Base-by-base conservation (phyloP, 208 protist genomes). In the Wallacemonas collosoma region DNA sequence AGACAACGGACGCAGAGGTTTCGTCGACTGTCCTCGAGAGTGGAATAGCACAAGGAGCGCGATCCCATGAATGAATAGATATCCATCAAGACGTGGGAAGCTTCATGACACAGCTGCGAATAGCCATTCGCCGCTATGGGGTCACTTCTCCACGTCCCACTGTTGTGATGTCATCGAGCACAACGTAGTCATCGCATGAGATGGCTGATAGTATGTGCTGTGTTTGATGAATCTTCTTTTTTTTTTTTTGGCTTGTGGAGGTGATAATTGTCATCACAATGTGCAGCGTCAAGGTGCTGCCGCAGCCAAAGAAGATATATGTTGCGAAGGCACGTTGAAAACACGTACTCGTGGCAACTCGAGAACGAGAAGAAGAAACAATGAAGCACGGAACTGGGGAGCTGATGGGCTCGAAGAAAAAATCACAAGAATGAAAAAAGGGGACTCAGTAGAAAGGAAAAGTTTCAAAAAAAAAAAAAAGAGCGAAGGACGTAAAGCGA, bases 371-470 rank as follows among this genome's bases (percentile, higher is more conserved):
- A 26, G 26, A 51, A 58, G 15, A 72, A 63, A 50, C 57, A 48
- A 63, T 39, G 45, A 60, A 17, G 17, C n/a, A 63, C 15, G 56
- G 38, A 66, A 3, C n/a, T 43, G 36, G 15, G 54, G 50, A 26
- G 26, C 0, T 26, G 26, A 26, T 26, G 26, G 26, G 26, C 26
- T 26, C 26, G 0, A 26, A 53, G 47, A 72, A 67, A 72, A 17
- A 54, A 53, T 62, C 41, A 71, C 14, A 74, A 57, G 56, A 71
- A 65, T 43, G 51, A 53, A 73, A 72, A 60, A 73, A 50, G 63
- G 26, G 26, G n/a, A 2, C 3, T 26, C 17, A 69, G 61, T 17
- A 61, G 15, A 48, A 54, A 64, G 68, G 43, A 1, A 68, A 68
- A 68, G 9, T 43, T 5, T 68, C 55, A 58, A 48, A 67, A 5